A percentile compares a stretch with the other conserved stretches of the same genome.
Evolutionary conservation across 768 basidiomycete species (phyloP).

Genomic region (Suillus discolor): DNA sequence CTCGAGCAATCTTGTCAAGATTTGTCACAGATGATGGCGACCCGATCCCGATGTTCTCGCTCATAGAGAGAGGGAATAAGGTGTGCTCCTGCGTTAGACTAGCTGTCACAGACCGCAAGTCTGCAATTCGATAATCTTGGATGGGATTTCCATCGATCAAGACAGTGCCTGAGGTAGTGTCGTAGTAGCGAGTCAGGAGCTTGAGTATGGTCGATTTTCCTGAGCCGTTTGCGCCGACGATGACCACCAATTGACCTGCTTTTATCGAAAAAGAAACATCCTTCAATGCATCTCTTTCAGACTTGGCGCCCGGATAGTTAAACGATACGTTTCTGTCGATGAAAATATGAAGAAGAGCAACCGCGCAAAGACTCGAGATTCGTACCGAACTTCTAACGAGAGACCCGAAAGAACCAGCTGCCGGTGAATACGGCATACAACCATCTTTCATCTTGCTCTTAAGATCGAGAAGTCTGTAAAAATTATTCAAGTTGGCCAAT

Average conservation of each 20-base stretch:
- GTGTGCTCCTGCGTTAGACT: slow-evolving; percentile 44
- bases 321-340: slow-evolving; percentile 50
- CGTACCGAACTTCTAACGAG: slow-evolving; percentile 23
- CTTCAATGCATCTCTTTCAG: slow-evolving; percentile 24
- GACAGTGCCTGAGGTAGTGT: slow-evolving; percentile 39
- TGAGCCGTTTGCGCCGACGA: slow-evolving; percentile 38
- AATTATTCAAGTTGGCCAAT: slow-evolving; percentile 22
- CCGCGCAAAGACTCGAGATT: not conserved
- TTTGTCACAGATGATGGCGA: slow-evolving; percentile 19
- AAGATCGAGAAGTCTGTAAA: slow-evolving; percentile 25
- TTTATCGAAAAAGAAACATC: slow-evolving; percentile 31
- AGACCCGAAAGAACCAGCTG: slow-evolving; percentile 17
- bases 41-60: slow-evolving; percentile 45
- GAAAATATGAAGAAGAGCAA: not conserved
- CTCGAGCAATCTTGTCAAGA: slow-evolving; percentile 19
- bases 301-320: slow-evolving; percentile 47
- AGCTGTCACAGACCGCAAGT: slow-evolving; percentile 41
- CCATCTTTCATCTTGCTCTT: slow-evolving; percentile 31
- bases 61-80: slow-evolving; percentile 39
- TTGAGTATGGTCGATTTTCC: slow-evolving; percentile 43
- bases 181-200: slow-evolving; percentile 38
- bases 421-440: slow-evolving; percentile 23
- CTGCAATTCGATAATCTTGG: slow-evolving; percentile 30
- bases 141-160: slow-evolving; percentile 40
- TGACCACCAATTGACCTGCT: slow-evolving; percentile 35